Evolutionary conservation across 352 stramenopile genomes (phyloP).

Genomic region (Pythium vanterpoolii): DNA sequence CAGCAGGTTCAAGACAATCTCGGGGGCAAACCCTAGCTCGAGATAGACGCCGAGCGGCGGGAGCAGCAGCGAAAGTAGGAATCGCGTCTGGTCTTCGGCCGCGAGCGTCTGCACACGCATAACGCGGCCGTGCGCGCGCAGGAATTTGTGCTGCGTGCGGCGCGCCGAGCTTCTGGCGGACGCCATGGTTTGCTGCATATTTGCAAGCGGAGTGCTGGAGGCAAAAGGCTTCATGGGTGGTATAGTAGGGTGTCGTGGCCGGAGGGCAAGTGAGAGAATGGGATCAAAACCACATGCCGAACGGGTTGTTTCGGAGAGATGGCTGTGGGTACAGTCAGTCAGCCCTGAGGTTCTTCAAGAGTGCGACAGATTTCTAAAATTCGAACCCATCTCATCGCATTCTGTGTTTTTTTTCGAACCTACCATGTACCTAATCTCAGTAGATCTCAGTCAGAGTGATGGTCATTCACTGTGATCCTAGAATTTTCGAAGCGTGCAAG

Average conservation of each 20-base stretch:
- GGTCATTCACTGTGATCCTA: too few relatives aligned
- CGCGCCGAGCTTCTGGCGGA: not conserved
- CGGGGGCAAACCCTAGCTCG: constrained; percentile 16
- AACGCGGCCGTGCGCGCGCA: constrained; percentile 25
- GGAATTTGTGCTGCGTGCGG: constrained; percentile 21
- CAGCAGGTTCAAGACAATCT: constrained; percentile 23
- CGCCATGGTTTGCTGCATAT: not conserved
- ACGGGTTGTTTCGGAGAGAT: too few relatives aligned
- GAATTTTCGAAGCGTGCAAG: too few relatives aligned
- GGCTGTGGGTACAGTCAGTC: too few relatives aligned
- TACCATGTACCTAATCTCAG: too few relatives aligned
- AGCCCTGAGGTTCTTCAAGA: too few relatives aligned
- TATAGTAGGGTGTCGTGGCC: not conserved
- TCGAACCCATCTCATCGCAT: too few relatives aligned
- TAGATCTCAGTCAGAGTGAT: too few relatives aligned
- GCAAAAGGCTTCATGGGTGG: not conserved
- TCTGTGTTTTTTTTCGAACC: too few relatives aligned
- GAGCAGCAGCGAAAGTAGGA: constrained; percentile 42
- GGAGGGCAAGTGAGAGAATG: not conserved
- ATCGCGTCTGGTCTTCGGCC: constrained; percentile 30
- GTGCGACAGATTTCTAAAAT: too few relatives aligned
- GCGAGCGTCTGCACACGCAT: constrained; percentile 6
- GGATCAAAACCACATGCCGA: too few relatives aligned
- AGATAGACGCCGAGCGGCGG: constrained; percentile 25
- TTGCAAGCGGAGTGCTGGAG: constrained; percentile 8